Evolutionary conservation across 2,329 filamentous ascomycete species (phyloP).

Genomic region (Fusarium aywerte): DNA sequence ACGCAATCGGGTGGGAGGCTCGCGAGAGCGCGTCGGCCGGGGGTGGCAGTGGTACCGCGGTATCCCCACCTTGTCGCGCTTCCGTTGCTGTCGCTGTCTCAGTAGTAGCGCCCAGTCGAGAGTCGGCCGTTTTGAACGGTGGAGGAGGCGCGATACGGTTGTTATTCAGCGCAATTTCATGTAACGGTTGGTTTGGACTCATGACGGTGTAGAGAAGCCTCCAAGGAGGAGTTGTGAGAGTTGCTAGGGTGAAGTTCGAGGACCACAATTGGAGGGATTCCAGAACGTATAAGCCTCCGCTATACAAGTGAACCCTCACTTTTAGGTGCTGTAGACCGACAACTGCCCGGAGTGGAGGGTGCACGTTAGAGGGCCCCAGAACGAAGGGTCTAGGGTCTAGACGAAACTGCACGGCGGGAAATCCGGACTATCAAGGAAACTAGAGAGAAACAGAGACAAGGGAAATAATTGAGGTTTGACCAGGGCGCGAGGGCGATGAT

Average conservation of each 20-base stretch:
- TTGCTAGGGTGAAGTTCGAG: slow-evolving; percentile 19
- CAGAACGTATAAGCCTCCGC: slow-evolving; percentile 27
- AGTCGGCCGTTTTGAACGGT: slow-evolving; percentile 25
- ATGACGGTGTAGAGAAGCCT: slow-evolving; percentile 29
- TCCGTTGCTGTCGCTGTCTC: slow-evolving; percentile 24
- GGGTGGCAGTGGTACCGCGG: slow-evolving; percentile 41
- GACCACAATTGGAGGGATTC: slow-evolving; percentile 32
- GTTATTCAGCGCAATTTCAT: slow-evolving; percentile 36
- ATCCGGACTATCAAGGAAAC: slow-evolving; percentile 37
- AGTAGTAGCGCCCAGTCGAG: slow-evolving; percentile 23
- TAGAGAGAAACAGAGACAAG: slow-evolving; percentile 18
- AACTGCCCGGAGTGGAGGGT: slow-evolving; percentile 27
- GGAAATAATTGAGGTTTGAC: slow-evolving; percentile 30
- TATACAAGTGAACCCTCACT: slow-evolving; percentile 25
- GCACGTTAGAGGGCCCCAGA: slow-evolving; percentile 9
- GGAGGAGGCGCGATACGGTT: slow-evolving; percentile 37
- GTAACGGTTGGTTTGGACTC: slow-evolving; percentile 39
- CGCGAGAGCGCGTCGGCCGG: slow-evolving; percentile 43
- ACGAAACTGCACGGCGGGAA: slow-evolving; percentile 38
- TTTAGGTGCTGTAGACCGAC: slow-evolving; percentile 27
- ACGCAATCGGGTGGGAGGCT: slow-evolving; percentile 39
- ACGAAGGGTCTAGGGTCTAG: slow-evolving; percentile 37
- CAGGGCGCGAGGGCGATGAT: slow-evolving; percentile 15
- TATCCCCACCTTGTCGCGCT: slow-evolving; percentile 45
- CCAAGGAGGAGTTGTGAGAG: slow-evolving; percentile 15